Evolutionary conservation across 2,329 filamentous ascomycete species (phyloP), one percentile per base, ranked within the genome.

Genomic region (Blastomyces percursus): DNA sequence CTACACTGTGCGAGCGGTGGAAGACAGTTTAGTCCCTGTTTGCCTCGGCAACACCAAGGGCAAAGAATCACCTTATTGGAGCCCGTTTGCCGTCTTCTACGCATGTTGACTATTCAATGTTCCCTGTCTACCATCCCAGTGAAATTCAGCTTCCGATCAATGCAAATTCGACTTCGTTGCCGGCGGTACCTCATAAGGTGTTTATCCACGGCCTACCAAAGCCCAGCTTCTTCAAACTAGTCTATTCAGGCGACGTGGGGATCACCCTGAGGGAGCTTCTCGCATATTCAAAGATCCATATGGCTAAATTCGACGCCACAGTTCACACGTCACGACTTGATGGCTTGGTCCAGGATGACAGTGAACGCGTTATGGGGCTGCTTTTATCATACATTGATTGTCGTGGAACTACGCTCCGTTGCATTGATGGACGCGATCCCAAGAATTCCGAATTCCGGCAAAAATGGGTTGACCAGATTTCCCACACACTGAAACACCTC

Each of bases 171-270:
- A 58, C 21, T 51, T 55, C 62, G 32, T 62, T 68, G 27, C 67
- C 65, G 59, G 62, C 51, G 42, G 30, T 66, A 55, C 64, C 67
- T 60, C 60, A 11, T 24, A 66, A 64, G 35, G 61, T 68, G 55
- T 66, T 62, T 32, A 64, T 68, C 35, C 61, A 63, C 11, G 48
- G 63, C 7, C 44, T 57, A 21, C 61, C 46, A 51, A 48, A 64
- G 24, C 60, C 62, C 57, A 63, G 64, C 63, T 66, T 66, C 60
- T 65, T 67, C 35, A 68, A 68, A 58, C 57, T 64, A 62, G 60
- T 67, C 35, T 64, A 58, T 44, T 42, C 42, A 35, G 65, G 67
- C 21, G 64, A 66, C n/a, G 50, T 19, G n/a, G 61, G 61, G 24
- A 65, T 62, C 46, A 64, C 35, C 35, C 44, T 40, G 30, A 63